Conservation (phyloP, 2,329 filamentous ascomycete genomes). For the Trichothecium roseum region DNA sequence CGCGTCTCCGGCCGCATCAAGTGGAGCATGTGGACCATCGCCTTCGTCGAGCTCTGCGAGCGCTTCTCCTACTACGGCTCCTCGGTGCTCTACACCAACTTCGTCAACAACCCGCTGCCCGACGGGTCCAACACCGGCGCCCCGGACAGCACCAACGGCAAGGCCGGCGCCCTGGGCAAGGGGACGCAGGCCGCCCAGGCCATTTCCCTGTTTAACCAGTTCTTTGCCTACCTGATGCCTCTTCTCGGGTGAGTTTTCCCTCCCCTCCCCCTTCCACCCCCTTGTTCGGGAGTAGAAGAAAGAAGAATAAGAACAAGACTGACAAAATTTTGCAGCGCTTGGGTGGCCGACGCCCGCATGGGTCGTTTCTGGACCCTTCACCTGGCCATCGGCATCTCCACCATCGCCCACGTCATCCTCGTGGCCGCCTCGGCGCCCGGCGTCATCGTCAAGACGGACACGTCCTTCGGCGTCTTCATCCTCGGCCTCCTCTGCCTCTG, state of each 20-base stretch:
- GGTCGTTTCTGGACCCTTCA: conserved; percentile 67
- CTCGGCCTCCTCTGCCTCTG: conserved; percentile 47
- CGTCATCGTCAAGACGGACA: conserved; percentile 47
- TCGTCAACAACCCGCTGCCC: conserved; percentile 47
- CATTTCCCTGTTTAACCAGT: conserved; percentile 43
- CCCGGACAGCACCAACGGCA: conserved; percentile 17
- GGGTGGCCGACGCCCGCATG: conserved; percentile 57
- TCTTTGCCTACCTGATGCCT: conserved; percentile 52
- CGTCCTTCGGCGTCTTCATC: conserved; percentile 55
- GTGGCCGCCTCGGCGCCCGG: conserved; percentile 53
- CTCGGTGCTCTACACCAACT: conserved; percentile 58
- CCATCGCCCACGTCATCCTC: conserved; percentile 56
- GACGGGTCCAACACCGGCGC: conserved; percentile 43
- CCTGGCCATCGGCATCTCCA: conserved; percentile 53
- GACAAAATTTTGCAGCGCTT: conserved; percentile 24
- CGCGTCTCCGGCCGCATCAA: conserved; percentile 56
- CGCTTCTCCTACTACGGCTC: conserved; percentile 71
- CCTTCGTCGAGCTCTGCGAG: conserved; percentile 65
- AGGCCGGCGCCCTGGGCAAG: conserved; percentile 45
- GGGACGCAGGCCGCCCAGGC: conserved; percentile 44
- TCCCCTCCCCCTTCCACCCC: conserved; percentile 13
- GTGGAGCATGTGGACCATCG: conserved; percentile 57
- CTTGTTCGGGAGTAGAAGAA: not conserved
- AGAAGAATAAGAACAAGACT: not conserved
- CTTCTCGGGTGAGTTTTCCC: conserved; percentile 36